Evolutionary conservation across 768 basidiomycete genomes (phyloP).

Genomic region (Hypholoma sublateritium): DNA sequence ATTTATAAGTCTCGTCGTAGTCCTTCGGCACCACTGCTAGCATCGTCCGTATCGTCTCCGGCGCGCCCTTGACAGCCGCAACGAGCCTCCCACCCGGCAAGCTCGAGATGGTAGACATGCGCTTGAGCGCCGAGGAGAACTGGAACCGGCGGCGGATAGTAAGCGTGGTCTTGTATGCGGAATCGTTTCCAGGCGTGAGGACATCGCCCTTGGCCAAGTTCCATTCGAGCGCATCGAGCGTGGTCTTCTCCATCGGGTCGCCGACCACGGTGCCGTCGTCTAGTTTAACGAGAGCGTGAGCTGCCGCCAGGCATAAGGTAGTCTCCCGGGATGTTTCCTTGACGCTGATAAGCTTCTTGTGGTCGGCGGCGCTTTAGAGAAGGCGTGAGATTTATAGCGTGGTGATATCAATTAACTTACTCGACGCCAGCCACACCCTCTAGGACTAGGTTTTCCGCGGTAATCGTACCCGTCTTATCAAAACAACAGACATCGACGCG

Average conservation of each 20-base stretch:
- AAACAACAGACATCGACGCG: conserved; percentile 98
- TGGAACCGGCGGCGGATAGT: conserved; percentile 91
- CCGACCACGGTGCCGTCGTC: conserved; percentile 95
- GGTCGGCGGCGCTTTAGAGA: conserved; percentile 36
- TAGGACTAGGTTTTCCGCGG: conserved; percentile 90
- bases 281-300: conserved; percentile 91
- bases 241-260: conserved; percentile 99
- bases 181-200: conserved; percentile 58
- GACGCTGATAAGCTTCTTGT: conserved; percentile 71
- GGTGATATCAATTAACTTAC: conserved; percentile 44
- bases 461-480: conserved; percentile 99
- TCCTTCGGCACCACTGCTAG: conserved; percentile 65
- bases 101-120: conserved; percentile 89
- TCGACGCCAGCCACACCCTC: conserved; percentile 92
- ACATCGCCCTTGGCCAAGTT: conserved; percentile 72
- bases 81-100: conserved; percentile 61
- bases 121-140: conserved; percentile 95
- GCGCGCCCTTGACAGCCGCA: conserved; percentile 91
- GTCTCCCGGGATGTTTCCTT: conserved; percentile 77
- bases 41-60: conserved; percentile 94
- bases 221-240: conserved; percentile 91
- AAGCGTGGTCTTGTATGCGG: conserved; percentile 60
- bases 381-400: background rate
- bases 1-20: conserved; percentile 95
- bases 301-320: conserved; percentile 85